Evolutionary conservation across 2,329 filamentous ascomycete genomes (phyloP).

Genomic region (Monosporascus sp.): DNA sequence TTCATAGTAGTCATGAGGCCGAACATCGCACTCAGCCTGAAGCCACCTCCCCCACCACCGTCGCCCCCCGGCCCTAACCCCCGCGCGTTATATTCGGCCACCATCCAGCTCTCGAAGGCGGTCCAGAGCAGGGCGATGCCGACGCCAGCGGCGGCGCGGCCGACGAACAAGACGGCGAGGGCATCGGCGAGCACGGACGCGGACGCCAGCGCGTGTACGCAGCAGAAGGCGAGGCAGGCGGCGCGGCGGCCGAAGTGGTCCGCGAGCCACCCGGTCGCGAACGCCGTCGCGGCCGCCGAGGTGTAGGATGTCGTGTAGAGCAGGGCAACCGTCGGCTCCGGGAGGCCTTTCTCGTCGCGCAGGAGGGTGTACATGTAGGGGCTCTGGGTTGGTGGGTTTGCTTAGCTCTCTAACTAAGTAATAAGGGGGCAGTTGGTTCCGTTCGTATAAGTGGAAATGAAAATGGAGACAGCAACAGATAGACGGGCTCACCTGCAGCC

Average conservation of each 20-base stretch:
- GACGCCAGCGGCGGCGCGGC: constrained; percentile 49
- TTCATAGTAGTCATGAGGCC: constrained; percentile 45
- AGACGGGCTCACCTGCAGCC: constrained; percentile 37
- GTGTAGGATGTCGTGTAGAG: constrained; percentile 40
- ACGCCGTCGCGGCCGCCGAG: constrained; percentile 37
- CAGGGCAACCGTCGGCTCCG: constrained; percentile 27
- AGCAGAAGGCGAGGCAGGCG: constrained; percentile 51
- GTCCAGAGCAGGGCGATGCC: constrained; percentile 53
- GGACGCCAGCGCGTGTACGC: constrained; percentile 47
- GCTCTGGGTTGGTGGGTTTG: constrained; percentile 6
- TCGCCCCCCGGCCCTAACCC: constrained; percentile 21
- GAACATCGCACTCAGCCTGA: constrained; percentile 43
- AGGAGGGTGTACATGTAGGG: constrained; percentile 27
- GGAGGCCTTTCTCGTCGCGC: constrained; percentile 23
- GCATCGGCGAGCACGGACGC: constrained; percentile 35
- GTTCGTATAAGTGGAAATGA: too few relatives aligned
- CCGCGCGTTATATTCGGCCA: constrained; percentile 48
- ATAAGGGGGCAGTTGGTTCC: too few relatives aligned
- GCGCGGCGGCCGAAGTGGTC: constrained; percentile 45
- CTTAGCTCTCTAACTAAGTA: background rate
- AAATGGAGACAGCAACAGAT: too few relatives aligned
- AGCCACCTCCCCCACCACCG: constrained; percentile 9
- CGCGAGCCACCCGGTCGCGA: constrained; percentile 41
- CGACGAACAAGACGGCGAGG: constrained; percentile 41
- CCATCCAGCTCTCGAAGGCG: constrained; percentile 58